phyloP scores from a whole-genome alignment of 768 basidiomycete species.

The Tylopilus balloui region DNA sequence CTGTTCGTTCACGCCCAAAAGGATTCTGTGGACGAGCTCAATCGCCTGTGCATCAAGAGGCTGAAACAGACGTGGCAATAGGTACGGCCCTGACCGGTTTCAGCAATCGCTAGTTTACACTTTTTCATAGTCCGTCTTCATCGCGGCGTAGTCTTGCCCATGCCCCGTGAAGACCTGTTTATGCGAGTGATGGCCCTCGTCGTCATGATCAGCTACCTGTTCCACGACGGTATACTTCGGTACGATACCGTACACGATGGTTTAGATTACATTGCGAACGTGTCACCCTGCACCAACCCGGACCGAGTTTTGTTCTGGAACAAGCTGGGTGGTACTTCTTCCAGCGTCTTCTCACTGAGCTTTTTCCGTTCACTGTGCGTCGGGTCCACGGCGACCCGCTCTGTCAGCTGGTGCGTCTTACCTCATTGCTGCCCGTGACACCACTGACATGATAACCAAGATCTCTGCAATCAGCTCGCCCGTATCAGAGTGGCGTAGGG shows the following conservation, averaged over 20 bases:
- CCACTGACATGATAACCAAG: constrained; percentile 9
- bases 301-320: constrained; percentile 13
- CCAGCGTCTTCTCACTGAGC: constrained; percentile 8
- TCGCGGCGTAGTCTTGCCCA: neutral
- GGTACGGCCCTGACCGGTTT: constrained; percentile 6
- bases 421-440: neutral
- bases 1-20: constrained; percentile 1
- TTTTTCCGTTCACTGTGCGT: constrained; percentile 1
- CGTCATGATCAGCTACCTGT: constrained; percentile 15
- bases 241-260: constrained; percentile 3
- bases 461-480: constrained; percentile 10
- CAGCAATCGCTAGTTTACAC: neutral
- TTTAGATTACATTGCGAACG: constrained; percentile 10
- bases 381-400: constrained; percentile 9
- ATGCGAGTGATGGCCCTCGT: constrained; percentile 14
- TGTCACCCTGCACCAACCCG: constrained; percentile 15
- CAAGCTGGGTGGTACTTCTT: constrained; percentile 12
- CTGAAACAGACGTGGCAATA: constrained; percentile 14
- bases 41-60: constrained; percentile 8
- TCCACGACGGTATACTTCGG: constrained; percentile 9
- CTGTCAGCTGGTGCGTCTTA: constrained; percentile 15
- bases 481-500: constrained; percentile 6
- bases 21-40: constrained; percentile 13
- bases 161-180: constrained; percentile 9
- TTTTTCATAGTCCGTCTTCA: constrained; percentile 9